Evolutionary conservation across 495 filamentous ascomycete genomes (phyloP).

Genomic region (Pyronema omphalodes): DNA sequence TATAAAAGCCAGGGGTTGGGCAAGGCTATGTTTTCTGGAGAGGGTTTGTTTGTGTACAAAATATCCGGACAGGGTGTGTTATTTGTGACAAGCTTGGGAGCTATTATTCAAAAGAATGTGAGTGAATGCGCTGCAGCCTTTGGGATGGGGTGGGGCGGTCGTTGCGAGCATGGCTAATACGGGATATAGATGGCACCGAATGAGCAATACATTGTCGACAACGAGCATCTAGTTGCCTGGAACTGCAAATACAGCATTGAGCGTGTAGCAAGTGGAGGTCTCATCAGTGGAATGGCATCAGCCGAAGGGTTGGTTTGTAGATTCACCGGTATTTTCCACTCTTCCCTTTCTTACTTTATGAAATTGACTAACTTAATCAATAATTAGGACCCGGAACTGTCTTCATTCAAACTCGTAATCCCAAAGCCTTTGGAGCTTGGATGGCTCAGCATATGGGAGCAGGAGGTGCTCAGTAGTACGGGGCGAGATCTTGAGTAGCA

Average conservation of each 20-base stretch:
- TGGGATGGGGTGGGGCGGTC: not conserved
- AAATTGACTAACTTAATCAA: not conserved
- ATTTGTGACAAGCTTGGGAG: conserved; percentile 84
- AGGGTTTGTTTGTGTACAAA: conserved; percentile 82
- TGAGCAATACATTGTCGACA: conserved; percentile 84
- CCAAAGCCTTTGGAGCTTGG: conserved; percentile 39
- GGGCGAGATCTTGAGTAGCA: no score
- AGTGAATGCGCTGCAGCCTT: not conserved
- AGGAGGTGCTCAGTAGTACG: not conserved
- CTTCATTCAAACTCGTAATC: conserved; percentile 84
- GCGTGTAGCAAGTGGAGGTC: conserved; percentile 71
- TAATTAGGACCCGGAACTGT: conserved; percentile 58
- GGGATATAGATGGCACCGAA: conserved; percentile 30
- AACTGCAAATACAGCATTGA: conserved; percentile 86
- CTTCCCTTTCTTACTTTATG: not conserved
- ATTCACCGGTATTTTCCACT: conserved; percentile 41
- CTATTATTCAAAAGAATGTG: conserved; percentile 90
- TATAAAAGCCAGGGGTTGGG: conserved; percentile 73
- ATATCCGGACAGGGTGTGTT: conserved; percentile 60
- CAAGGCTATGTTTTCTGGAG: conserved; percentile 85
- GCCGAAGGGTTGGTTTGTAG: conserved; percentile 85
- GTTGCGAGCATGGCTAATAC: not conserved
- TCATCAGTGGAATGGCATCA: conserved; percentile 59
- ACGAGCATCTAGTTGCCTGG: conserved; percentile 93
- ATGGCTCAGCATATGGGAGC: conserved; percentile 25